Conservation (phyloP, 805 yeast species). For the Kuraishia molischiana region DNA sequence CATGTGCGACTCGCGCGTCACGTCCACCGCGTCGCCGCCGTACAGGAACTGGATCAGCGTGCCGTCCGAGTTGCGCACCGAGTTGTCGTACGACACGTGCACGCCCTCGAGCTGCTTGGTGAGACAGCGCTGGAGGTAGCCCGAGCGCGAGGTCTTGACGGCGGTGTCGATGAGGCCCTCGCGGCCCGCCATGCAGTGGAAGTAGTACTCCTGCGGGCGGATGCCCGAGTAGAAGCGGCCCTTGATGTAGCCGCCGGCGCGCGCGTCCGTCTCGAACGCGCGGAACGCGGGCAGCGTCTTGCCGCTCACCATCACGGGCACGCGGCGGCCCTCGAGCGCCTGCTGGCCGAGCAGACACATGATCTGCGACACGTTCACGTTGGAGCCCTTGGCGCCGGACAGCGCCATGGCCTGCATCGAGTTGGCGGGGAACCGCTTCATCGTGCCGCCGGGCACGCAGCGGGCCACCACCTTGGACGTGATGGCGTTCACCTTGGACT, state of each 20-base stretch:
- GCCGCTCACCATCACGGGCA: conserved; percentile 98
- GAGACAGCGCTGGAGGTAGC: conserved; percentile 96
- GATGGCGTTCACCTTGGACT: conserved; percentile 82
- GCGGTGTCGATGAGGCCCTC: conserved; percentile 99
- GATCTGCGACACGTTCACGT: conserved; percentile 96
- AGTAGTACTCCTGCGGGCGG: conserved; percentile 96
- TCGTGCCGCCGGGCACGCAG: conserved; percentile 94
- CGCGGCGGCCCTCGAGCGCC: conserved; percentile 98
- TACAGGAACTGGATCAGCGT: conserved; percentile 87
- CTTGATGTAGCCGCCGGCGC: conserved; percentile 97
- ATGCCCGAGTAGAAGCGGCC: conserved; percentile 97
- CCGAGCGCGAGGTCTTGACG: conserved; percentile 96
- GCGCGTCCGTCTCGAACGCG: conserved; percentile 92
- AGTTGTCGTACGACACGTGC: conserved; percentile 85
- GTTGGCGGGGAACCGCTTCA: conserved; percentile 91
- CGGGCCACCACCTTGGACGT: conserved; percentile 91
- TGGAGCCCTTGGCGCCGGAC: conserved; percentile 98
- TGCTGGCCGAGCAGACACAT: conserved; percentile 99
- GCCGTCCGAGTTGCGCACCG: conserved; percentile 95
- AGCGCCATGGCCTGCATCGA: conserved; percentile 99
- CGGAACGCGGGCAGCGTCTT: conserved; percentile 94
- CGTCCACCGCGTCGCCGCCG: conserved; percentile 96
- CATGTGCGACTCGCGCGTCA: conserved; percentile 90
- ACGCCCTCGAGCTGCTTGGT: conserved; percentile 98
- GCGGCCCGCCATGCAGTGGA: conserved; percentile 99